Base-by-base conservation (phyloP, 306 rosid genomes). In the Ormosia semicastrata region DNA sequence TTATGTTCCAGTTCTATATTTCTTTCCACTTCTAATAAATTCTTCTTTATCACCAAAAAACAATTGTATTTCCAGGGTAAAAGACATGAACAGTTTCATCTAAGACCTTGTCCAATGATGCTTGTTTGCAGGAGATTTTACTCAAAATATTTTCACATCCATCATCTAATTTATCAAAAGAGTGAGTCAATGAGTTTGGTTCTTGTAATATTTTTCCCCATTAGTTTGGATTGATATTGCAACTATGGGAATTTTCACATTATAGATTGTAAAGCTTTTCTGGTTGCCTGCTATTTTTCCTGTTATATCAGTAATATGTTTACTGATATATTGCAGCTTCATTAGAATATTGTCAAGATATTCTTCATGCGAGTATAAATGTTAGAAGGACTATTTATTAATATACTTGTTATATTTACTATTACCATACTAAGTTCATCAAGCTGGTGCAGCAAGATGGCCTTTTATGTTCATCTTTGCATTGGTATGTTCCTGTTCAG, bases 141-240 rank as follows among this genome's bases (percentile, higher is more conserved):
- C 94, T 87, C 97, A 92, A 81, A 79, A 75, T n/a, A 79, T 80
- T 94, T 78, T 93, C 98, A 43, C 99, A 93, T 84, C 99, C 99
- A 56, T 95, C 99, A 58, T 88, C 94, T 8, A 91, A 90, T 83
- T 85, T 93, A 74, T 79, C 94, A 32, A 95, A 93, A 86, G 99
- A 93, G 99, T 95, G 82, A 95, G 97, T 83, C 14, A 3, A 44
- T 13, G 56, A 76, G 57, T 59, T 73, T 68, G 29, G 58, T 78
- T 66, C 77, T 32, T 10, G 52, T 46, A 11, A 11, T 46, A n/a
- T 46, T 0, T 4, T 4, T 14, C 52, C 50, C 14, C 64, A 44
- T 56, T 69, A 47, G 75, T 80, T 71, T 80, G 77, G 47, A 32
- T 18, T 34, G 17, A 34, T 69, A 41, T 58, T 9, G 24, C 74